Evolutionary conservation across 2,329 filamentous ascomycete species (phyloP).

Genomic region (Pyrenochaeta sp.): DNA sequence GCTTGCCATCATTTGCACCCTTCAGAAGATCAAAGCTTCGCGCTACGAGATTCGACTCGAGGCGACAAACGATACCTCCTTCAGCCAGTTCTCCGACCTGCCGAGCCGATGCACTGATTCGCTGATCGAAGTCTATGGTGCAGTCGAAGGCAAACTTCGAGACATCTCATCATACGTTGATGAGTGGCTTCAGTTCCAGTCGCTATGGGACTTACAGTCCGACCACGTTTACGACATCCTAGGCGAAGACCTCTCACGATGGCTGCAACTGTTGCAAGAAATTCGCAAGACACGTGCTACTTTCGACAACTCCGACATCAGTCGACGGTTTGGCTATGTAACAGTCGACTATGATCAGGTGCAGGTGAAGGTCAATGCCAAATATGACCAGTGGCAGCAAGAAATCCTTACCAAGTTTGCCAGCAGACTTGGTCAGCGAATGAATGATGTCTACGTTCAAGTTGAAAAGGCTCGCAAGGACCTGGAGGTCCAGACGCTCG

Average conservation of each 20-base stretch:
- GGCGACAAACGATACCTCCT: constrained; percentile 69
- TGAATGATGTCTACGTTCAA: constrained; percentile 91
- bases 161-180: constrained; percentile 88
- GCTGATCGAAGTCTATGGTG: constrained; percentile 80
- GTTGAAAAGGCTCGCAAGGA: constrained; percentile 90
- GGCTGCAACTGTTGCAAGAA: constrained; percentile 95
- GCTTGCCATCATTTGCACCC: constrained; percentile 90
- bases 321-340: constrained; percentile 89
- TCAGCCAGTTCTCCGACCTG: constrained; percentile 79
- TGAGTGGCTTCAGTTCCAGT: constrained; percentile 99
- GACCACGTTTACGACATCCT: constrained; percentile 94
- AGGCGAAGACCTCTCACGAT: constrained; percentile 88
- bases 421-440: constrained; percentile 83
- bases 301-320: constrained; percentile 96
- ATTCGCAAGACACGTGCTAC: constrained; percentile 95
- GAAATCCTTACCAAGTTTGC: constrained; percentile 96
- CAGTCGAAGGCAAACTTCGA: constrained; percentile 82
- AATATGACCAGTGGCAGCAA: constrained; percentile 99
- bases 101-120: constrained; percentile 83
- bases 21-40: constrained; percentile 93
- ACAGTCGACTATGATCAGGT: constrained; percentile 98
- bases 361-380: constrained; percentile 97
- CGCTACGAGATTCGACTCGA: constrained; percentile 88
- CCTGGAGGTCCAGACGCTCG: constrained; percentile 88
- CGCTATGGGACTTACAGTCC: constrained; percentile 95